phyloP scores from a whole-genome alignment of 139 green algal species.

The Tetradesmus lagerheimii region DNA sequence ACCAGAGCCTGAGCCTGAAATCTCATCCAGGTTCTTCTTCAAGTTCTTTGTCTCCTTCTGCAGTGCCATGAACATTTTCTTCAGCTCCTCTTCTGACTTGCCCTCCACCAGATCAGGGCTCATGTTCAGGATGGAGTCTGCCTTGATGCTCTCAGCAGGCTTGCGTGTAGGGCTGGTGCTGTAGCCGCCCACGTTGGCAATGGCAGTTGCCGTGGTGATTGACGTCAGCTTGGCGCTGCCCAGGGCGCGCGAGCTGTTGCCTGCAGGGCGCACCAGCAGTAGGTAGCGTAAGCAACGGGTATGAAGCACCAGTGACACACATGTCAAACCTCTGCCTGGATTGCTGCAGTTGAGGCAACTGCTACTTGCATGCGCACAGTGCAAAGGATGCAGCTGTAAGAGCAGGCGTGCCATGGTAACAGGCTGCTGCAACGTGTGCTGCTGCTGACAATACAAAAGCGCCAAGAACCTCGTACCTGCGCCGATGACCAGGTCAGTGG shows the following conservation, averaged over 20 bases:
- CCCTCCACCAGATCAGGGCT: neutral
- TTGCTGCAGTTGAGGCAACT: too few species aligned
- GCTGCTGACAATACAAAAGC: too few species aligned
- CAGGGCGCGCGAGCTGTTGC: neutral
- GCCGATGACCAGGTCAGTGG: neutral
- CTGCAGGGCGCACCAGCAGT: neutral
- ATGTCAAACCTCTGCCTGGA: too few species aligned
- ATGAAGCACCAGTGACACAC: neutral
- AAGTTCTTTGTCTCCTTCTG: neutral
- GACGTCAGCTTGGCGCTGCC: neutral
- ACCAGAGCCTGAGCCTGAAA: neutral
- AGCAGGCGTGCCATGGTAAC: too few species aligned
- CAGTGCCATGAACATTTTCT: neutral
- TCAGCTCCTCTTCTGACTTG: neutral
- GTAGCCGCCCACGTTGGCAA: neutral
- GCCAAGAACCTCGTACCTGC: neutral
- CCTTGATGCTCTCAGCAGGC: neutral
- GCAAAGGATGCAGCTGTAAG: too few species aligned
- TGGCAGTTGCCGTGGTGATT: neutral
- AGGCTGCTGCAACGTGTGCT: too few species aligned
- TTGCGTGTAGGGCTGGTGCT: neutral
- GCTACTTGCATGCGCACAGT: too few species aligned
- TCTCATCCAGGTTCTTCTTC: neutral
- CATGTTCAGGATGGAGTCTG: neutral
- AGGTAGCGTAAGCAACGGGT: neutral